phyloP scores from a whole-genome alignment of 257 asterid genomes.

The Cruciata laevipes region DNA sequence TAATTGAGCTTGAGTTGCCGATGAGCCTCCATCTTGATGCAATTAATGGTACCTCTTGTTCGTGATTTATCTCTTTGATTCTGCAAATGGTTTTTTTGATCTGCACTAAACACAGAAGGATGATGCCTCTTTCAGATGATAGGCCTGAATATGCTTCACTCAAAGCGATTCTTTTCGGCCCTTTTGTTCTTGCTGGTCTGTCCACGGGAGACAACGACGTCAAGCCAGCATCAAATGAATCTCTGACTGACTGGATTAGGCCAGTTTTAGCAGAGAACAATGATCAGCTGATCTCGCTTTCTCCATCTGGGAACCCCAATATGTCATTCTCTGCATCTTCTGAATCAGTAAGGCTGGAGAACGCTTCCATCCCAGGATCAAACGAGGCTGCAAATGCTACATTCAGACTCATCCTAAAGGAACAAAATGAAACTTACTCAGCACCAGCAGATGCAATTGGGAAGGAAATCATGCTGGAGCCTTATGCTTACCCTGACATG shows the following conservation, averaged over 20 bases:
- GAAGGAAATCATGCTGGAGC: conserved; percentile 47
- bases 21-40: conserved; percentile 59
- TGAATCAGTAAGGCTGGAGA: conserved; percentile 37
- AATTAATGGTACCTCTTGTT: conserved; percentile 43
- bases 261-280: conserved; percentile 45
- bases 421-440: conserved; percentile 12
- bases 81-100: background rate
- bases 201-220: conserved; percentile 59
- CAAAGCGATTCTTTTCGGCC: conserved; percentile 76
- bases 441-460: conserved; percentile 30
- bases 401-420: conserved; percentile 38
- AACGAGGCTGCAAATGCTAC: conserved; percentile 44
- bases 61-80: background rate
- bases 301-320: conserved; percentile 33
- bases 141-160: conserved; percentile 53
- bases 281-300: conserved; percentile 43
- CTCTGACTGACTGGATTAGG: conserved; percentile 48
- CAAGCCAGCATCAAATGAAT: conserved; percentile 27
- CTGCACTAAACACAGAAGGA: background rate
- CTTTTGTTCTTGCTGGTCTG: conserved; percentile 79
- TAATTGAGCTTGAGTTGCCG: conserved; percentile 56
- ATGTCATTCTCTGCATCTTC: conserved; percentile 37
- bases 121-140: conserved; percentile 44
- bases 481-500: conserved; percentile 59
- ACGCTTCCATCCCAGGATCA: conserved; percentile 46